Conservation (phyloP, 192 early-diverging fungal species). For the Coemansia sp. region DNA sequence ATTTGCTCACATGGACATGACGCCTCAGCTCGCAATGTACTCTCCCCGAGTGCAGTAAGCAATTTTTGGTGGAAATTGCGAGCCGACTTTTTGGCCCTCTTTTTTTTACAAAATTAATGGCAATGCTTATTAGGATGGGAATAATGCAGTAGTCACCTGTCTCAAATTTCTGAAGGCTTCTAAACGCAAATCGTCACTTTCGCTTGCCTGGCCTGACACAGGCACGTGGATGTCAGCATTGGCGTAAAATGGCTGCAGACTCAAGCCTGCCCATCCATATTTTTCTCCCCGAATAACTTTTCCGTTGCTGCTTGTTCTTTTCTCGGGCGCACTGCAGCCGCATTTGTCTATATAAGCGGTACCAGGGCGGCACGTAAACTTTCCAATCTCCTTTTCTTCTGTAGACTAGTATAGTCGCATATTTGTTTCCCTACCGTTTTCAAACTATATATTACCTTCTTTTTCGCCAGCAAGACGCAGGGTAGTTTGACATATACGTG, state of each 20-base stretch:
- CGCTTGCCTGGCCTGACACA: not conserved
- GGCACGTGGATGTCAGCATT: conserved; percentile 9
- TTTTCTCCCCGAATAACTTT: conserved; percentile 2
- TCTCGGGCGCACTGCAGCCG: not conserved
- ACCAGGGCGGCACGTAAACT: not conserved
- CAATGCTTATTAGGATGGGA: not conserved
- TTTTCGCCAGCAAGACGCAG: conserved; percentile 4
- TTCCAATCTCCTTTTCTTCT: not conserved
- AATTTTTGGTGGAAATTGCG: not conserved
- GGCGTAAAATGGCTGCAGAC: not conserved
- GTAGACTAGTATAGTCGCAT: not conserved
- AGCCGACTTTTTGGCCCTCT: not conserved
- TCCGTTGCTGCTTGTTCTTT: not conserved
- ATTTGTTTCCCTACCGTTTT: not conserved
- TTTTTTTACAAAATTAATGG: conserved; percentile 1
- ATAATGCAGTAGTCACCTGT: conserved; percentile 1
- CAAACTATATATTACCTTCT: not conserved
- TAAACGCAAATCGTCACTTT: not conserved
- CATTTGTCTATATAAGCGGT: conserved; percentile 5
- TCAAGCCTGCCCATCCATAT: not conserved
- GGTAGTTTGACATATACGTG: not conserved
- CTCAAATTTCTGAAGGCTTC: not conserved
- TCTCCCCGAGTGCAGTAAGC: not conserved
- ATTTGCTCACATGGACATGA: not conserved
- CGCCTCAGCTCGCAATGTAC: not conserved